A percentile compares a stretch with the other conserved stretches of the same genome.
phyloP scores from a whole-genome alignment of 805 yeast species.

The Yarrowia osloensis region DNA sequence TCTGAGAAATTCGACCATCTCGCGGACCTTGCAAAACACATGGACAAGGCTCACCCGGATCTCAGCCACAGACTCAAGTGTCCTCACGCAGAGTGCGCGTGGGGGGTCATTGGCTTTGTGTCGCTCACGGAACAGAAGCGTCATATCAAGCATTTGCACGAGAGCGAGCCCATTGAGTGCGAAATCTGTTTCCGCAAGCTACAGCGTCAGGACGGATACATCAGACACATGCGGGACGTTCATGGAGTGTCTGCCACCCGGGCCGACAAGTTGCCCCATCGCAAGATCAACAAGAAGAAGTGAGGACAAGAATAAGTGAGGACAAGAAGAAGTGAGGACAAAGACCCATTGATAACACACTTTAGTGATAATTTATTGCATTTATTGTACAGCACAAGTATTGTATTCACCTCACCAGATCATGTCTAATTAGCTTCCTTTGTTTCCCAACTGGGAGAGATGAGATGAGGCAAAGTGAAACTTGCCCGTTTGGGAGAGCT shows the following conservation, averaged over 20 bases:
- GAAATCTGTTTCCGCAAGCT: neutral
- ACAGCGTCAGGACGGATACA: constrained; percentile 1
- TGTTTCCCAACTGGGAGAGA: neutral
- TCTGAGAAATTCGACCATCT: neutral
- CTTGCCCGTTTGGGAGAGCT: neutral
- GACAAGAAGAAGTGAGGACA: neutral
- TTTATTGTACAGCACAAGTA: neutral
- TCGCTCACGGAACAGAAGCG: constrained; percentile 7
- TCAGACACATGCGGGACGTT: constrained; percentile 10
- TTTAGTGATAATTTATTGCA: neutral
- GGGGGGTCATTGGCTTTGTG: constrained; percentile 4
- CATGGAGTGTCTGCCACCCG: neutral
- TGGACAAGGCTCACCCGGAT: neutral
- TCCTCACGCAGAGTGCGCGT: neutral
- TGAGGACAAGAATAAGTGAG: no score
- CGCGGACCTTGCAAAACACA: constrained; percentile 1
- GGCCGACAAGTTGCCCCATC: neutral
- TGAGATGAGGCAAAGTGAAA: neutral
- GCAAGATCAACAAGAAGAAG: neutral
- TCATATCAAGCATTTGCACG: neutral
- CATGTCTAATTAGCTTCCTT: neutral
- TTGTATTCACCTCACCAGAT: no score
- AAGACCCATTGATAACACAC: neutral
- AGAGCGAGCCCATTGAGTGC: neutral
- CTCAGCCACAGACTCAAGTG: constrained; percentile 10